Evolutionary conservation across 768 basidiomycete genomes (phyloP).

Genomic region (Amanita pallidorosea): DNA sequence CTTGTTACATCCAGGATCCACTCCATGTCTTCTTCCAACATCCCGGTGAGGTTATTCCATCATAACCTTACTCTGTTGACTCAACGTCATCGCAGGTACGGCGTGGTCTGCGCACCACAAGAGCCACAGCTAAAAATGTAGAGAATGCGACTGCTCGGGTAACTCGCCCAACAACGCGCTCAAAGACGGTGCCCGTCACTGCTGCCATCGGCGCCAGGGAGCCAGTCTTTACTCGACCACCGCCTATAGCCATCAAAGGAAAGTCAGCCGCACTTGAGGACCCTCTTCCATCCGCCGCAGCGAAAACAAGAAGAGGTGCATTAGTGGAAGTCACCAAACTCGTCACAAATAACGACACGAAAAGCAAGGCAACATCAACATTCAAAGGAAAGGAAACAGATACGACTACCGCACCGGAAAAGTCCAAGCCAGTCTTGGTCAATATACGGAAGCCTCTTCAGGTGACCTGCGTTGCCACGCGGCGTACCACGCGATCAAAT

Average conservation of each 20-base stretch:
- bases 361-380: neutral
- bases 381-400: conserved; percentile 5
- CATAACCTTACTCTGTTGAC: neutral
- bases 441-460: neutral
- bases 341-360: conserved; percentile 3
- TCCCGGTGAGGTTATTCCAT: conserved; percentile 18
- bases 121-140: conserved; percentile 40
- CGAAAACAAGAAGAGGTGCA: conserved; percentile 17
- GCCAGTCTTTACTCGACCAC: conserved; percentile 2
- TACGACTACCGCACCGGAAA: neutral
- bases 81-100: conserved; percentile 35
- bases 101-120: conserved; percentile 49
- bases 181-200: conserved; percentile 40
- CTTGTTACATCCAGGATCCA: neutral
- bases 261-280: neutral
- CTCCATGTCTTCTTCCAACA: conserved; percentile 15
- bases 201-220: conserved; percentile 16
- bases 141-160: conserved; percentile 65
- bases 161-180: conserved; percentile 40
- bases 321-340: conserved; percentile 6
- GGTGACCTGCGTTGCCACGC: neutral
- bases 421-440: conserved; percentile 2
- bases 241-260: neutral
- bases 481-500: conserved; percentile 1
- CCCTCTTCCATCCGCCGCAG: neutral